These are phyloP conservation scores for Nyssa sinensis DNA, from an alignment of 148 eudicot species.

Conservation along the genomic window DNA sequence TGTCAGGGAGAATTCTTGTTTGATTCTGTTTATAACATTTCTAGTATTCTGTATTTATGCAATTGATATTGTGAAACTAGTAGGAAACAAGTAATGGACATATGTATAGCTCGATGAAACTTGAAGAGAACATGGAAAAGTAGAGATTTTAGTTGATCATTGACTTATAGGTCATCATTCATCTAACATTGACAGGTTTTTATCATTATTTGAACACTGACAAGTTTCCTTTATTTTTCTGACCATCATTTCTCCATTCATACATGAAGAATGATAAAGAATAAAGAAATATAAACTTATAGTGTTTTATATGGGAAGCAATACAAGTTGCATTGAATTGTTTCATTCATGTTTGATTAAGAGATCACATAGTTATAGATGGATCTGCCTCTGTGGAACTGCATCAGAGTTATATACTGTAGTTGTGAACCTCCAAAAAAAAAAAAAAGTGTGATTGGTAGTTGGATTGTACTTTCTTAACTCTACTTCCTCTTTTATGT, in stretches of 20 bases:
- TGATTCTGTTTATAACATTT: not conserved
- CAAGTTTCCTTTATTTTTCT: not conserved
- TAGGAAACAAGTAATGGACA: not conserved
- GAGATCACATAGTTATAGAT: not conserved
- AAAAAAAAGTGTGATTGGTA: not conserved
- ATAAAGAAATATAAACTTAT: not conserved
- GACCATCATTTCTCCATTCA: not conserved
- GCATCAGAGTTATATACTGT: not conserved
- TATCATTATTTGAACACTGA: not conserved
- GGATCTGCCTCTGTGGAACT: not conserved
- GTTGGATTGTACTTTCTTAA: not conserved
- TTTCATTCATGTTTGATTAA: not conserved
- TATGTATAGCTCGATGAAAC: not conserved
- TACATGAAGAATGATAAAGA: not conserved
- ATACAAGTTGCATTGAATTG: not conserved
- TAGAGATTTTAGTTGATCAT: not conserved
- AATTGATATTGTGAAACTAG: not conserved
- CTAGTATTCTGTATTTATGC: not conserved
- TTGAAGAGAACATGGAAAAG: not conserved
- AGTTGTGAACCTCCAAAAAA: not conserved
- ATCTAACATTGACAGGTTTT: too few species aligned
- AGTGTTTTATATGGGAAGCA: too few species aligned
- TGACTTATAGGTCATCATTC: too few species aligned
- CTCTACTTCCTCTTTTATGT: not conserved
- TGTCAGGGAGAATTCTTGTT: too few species aligned